Evolutionary conservation across 495 filamentous ascomycete genomes (phyloP).

Genomic region (Aspergillus nanangensis): DNA sequence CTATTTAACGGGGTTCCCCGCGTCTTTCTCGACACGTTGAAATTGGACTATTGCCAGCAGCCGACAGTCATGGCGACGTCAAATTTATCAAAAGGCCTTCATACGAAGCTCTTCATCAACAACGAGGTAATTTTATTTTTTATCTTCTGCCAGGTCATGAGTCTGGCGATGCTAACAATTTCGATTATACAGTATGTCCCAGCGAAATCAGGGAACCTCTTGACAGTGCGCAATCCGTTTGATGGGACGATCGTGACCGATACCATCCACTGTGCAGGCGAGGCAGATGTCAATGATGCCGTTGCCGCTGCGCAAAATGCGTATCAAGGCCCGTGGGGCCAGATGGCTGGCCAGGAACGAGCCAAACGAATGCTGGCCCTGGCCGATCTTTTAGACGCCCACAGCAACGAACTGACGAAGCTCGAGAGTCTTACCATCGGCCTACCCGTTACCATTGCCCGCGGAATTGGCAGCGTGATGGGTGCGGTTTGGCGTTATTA

Average conservation of each 20-base stretch:
- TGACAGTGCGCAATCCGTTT: slow-evolving; percentile 9
- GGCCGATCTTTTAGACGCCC: slow-evolving; percentile 8
- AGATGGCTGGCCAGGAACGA: slow-evolving; percentile 1
- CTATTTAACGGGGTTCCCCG: too few species aligned
- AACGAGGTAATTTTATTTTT: slow-evolving; percentile 7
- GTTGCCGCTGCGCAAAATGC: slow-evolving; percentile 6
- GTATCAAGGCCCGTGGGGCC: slow-evolving; percentile 6
- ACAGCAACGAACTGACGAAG: neutral
- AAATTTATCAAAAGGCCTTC: neutral
- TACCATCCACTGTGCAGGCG: slow-evolving; percentile 2
- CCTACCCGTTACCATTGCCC: neutral
- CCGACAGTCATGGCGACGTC: neutral
- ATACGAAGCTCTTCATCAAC: slow-evolving; percentile 11
- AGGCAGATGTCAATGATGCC: slow-evolving; percentile 8
- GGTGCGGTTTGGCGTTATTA: slow-evolving; percentile 1
- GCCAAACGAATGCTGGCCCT: slow-evolving; percentile 9
- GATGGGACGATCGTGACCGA: slow-evolving; percentile 5
- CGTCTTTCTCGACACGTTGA: neutral
- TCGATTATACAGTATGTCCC: slow-evolving; percentile 6
- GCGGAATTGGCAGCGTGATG: neutral
- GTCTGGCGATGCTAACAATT: neutral
- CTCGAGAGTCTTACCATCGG: slow-evolving; percentile 1
- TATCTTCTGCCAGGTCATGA: neutral
- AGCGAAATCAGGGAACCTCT: neutral
- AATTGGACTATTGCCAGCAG: neutral